Conservation (phyloP, 2,329 filamentous ascomycete genomes). For the Beauveria varroae region DNA sequence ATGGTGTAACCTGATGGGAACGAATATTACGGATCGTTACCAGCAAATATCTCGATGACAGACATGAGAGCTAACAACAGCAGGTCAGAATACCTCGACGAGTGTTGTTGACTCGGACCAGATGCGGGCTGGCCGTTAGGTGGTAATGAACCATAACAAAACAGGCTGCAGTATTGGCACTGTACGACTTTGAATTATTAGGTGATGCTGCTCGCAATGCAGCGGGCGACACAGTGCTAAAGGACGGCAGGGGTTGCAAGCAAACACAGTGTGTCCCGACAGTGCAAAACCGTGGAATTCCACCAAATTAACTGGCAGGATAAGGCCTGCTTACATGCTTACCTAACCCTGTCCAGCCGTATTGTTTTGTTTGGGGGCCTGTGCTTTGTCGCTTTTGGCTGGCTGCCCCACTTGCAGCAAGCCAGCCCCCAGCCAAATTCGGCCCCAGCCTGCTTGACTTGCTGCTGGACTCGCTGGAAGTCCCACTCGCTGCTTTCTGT, state of each 20-base stretch:
- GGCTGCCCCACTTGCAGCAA: slow-evolving; percentile 5
- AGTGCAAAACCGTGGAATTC: slow-evolving; percentile 17
- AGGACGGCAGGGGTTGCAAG: neutral
- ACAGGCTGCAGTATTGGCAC: neutral
- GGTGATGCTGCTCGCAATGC: neutral
- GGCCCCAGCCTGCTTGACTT: neutral
- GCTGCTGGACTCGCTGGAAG: neutral
- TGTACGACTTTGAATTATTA: neutral
- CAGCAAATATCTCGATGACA: neutral
- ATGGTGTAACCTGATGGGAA: neutral
- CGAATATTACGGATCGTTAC: neutral
- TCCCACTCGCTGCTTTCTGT: slow-evolving; percentile 15
- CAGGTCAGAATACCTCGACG: neutral
- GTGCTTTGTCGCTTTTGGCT: neutral
- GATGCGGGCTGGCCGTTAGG: neutral
- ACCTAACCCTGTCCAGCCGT: slow-evolving; percentile 18
- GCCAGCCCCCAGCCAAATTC: neutral
- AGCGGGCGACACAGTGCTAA: neutral
- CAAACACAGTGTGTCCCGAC: slow-evolving; percentile 8
- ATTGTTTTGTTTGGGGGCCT: slow-evolving; percentile 7
- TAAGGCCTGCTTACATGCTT: slow-evolving; percentile 19
- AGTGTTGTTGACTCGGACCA: slow-evolving; percentile 7
- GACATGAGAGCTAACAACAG: neutral
- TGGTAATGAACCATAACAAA: neutral
- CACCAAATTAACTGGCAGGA: slow-evolving; percentile 15